Percentiles rank a stretch among this genome's conserved stretches.
Evolutionary conservation across 441 rosid species (phyloP).

Genomic region (Corymbia calophylla): DNA sequence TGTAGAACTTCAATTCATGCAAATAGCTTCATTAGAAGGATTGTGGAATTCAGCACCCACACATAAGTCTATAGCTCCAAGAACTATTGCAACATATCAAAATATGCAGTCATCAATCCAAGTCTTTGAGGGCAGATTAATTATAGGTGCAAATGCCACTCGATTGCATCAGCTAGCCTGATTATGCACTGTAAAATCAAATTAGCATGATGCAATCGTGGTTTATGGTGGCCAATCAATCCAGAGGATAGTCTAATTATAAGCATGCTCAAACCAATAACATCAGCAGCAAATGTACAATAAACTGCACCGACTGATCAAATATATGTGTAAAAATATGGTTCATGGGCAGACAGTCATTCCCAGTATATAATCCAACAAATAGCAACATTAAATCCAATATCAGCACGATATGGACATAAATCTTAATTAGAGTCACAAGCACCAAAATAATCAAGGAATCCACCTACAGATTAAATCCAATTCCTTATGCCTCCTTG

Average conservation of each 20-base stretch:
- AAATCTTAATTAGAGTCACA: background rate
- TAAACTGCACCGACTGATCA: background rate
- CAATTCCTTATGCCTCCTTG: background rate
- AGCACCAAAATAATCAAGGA: background rate
- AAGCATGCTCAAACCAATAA: background rate
- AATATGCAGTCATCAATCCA: background rate
- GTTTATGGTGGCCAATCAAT: background rate
- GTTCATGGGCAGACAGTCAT: background rate
- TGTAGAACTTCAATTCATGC: background rate
- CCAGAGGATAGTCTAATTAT: background rate
- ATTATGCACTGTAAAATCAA: background rate
- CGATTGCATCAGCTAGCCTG: background rate
- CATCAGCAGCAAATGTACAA: background rate
- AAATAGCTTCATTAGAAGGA: background rate
- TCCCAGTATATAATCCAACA: background rate
- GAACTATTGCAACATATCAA: background rate
- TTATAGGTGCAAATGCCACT: background rate
- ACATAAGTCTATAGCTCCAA: background rate
- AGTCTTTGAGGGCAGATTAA: background rate
- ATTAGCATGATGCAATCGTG: background rate
- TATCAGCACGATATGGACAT: background rate
- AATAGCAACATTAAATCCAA: background rate
- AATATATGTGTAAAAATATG: background rate
- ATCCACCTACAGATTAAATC: background rate
- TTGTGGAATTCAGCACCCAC: background rate